Conservation (phyloP, 768 basidiomycete genomes). For the Pulveroboletus sp. region DNA sequence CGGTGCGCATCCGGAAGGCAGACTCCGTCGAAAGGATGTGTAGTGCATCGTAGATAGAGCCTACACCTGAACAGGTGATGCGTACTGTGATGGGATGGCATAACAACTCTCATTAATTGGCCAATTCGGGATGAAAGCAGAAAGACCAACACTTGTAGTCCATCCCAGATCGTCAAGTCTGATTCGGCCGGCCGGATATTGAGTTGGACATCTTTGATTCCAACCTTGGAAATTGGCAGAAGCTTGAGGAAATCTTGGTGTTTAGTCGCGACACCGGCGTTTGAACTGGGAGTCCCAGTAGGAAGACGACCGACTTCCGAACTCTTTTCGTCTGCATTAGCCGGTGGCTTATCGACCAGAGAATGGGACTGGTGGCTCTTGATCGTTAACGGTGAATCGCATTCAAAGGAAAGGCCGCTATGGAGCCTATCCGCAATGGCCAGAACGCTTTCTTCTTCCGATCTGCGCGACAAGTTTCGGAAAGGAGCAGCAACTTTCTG, state of each 20-base stretch:
- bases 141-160: constrained; percentile 14
- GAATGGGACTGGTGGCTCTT: not conserved
- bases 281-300: not conserved
- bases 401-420: not conserved
- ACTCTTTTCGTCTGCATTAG: not conserved
- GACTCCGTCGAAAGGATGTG: not conserved
- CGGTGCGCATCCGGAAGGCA: constrained; percentile 5
- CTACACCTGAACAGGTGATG: constrained; percentile 22
- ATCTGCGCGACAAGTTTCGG: not conserved
- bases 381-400: not conserved
- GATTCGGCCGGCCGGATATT: too few relatives aligned
- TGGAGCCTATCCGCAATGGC: constrained; percentile 3
- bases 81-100: constrained; percentile 2
- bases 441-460: not conserved
- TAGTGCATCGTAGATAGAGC: constrained; percentile 20
- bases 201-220: constrained; percentile 12
- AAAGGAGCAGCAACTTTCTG: constrained; percentile 1
- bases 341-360: not conserved
- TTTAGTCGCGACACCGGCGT: not conserved
- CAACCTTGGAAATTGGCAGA: not conserved
- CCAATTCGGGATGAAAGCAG: not conserved
- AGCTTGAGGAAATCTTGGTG: not conserved
- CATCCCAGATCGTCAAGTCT: constrained; percentile 18
- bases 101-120: too few relatives aligned
- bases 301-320: not conserved